Percentiles rank a stretch among this genome's conserved stretches.
Conservation (phyloP, 768 basidiomycete genomes). For the Tylopilus balloui region DNA sequence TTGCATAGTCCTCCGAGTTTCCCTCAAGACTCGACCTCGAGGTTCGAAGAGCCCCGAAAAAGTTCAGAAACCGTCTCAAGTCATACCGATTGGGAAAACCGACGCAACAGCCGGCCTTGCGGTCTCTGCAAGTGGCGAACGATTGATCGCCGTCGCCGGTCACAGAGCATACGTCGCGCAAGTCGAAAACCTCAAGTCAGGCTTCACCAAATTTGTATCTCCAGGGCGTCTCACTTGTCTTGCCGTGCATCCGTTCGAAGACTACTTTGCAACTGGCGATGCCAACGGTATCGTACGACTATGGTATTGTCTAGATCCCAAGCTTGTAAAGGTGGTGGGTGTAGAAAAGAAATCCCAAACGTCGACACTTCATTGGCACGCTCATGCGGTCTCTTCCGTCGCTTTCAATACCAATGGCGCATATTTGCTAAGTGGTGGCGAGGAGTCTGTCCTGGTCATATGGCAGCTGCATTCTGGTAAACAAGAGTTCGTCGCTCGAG, state of each 20-base stretch:
- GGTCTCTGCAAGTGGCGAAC: conserved; percentile 71
- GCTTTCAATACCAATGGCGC: conserved; percentile 88
- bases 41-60: conserved; percentile 38
- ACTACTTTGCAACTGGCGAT: conserved; percentile 96
- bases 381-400: conserved; percentile 85
- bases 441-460: conserved; percentile 93
- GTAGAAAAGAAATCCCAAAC: conserved; percentile 82
- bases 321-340: conserved; percentile 46
- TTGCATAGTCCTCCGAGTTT: conserved; percentile 54
- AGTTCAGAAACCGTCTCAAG: conserved; percentile 44
- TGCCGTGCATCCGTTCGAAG: conserved; percentile 82
- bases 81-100: conserved; percentile 62
- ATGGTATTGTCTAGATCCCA: conserved; percentile 87
- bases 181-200: conserved; percentile 50
- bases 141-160: conserved; percentile 71
- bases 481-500: conserved; percentile 87
- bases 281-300: conserved; percentile 76
- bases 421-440: conserved; percentile 89
- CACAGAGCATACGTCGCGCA: conserved; percentile 75
- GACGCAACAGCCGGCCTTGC: conserved; percentile 58
- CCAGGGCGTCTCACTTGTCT: conserved; percentile 79
- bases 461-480: conserved; percentile 91
- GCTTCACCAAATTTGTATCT: conserved; percentile 81
- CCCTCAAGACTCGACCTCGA: conserved; percentile 40
- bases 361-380: conserved; percentile 92